Evolutionary conservation across 2,329 filamentous ascomycete genomes (phyloP).

Genomic region (Endocalyx cinctus): DNA sequence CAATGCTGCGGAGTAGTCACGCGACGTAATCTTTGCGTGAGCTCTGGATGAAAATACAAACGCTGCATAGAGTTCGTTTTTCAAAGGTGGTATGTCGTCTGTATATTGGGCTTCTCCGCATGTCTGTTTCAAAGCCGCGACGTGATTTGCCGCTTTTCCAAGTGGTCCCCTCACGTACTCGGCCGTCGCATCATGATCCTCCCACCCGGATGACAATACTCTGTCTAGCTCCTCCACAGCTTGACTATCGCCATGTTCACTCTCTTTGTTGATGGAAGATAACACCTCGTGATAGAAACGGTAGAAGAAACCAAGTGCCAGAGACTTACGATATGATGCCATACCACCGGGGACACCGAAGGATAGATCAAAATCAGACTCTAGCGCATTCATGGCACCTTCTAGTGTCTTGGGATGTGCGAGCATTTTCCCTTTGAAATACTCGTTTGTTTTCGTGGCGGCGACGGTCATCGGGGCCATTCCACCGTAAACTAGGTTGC

Average conservation of each 20-base stretch:
- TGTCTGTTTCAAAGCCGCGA: conserved; percentile 88
- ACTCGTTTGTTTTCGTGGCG: conserved; percentile 72
- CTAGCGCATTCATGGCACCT: conserved; percentile 84
- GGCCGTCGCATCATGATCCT: conserved; percentile 69
- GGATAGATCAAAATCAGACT: conserved; percentile 78
- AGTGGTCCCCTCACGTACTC: conserved; percentile 80
- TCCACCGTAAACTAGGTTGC: conserved; percentile 84
- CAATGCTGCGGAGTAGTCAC: conserved; percentile 71
- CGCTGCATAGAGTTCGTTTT: conserved; percentile 85
- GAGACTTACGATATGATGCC: conserved; percentile 89
- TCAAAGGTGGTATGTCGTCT: conserved; percentile 82
- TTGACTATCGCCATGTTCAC: conserved; percentile 58
- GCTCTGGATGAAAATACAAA: conserved; percentile 85
- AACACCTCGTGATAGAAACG: conserved; percentile 92
- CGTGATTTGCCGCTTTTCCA: conserved; percentile 80
- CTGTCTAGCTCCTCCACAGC: conserved; percentile 82
- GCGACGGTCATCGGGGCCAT: conserved; percentile 92
- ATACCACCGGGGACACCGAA: conserved; percentile 95
- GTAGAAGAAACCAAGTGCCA: conserved; percentile 94
- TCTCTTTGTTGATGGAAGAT: conserved; percentile 48
- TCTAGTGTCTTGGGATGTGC: conserved; percentile 80
- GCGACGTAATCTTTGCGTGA: conserved; percentile 75
- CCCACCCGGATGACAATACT: conserved; percentile 71
- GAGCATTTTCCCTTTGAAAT: conserved; percentile 71
- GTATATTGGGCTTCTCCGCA: conserved; percentile 95